phyloP scores from a whole-genome alignment of 176 grass and related monocot genomes.

The Luzula sylvatica region DNA sequence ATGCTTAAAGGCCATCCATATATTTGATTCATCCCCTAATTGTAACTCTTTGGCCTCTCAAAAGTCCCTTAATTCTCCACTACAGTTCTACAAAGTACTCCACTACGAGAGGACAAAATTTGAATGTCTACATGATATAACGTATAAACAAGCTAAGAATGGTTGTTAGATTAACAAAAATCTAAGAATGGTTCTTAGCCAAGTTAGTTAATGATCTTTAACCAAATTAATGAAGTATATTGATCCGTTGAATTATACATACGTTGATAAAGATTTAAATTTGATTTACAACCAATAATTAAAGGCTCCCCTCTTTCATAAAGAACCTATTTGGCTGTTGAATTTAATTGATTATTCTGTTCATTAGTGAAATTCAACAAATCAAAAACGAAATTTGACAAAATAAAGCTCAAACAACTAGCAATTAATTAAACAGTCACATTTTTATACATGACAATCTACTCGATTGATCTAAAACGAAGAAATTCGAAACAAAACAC shows the following conservation, averaged over 20 bases:
- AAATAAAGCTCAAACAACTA: background rate
- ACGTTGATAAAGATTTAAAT: too few species aligned
- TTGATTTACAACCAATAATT: too few species aligned
- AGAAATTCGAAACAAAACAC: background rate
- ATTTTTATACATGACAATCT: conserved; percentile 4
- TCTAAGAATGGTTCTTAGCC: too few species aligned
- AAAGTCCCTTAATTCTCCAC: conserved; percentile 16
- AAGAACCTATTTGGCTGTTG: background rate
- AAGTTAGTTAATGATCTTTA: too few species aligned
- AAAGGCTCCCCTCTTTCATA: background rate
- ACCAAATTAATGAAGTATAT: too few species aligned
- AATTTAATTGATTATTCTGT: background rate
- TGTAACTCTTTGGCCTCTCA: conserved; percentile 1
- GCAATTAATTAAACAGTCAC: conserved; percentile 7
- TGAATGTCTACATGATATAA: too few species aligned
- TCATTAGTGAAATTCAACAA: background rate
- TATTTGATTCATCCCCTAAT: background rate
- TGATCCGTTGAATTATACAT: too few species aligned
- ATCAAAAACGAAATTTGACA: background rate
- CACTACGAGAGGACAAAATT: background rate
- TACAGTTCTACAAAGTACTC: background rate
- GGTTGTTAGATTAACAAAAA: background rate
- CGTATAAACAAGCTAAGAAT: conserved; percentile 6
- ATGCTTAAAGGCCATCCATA: conserved; percentile 25
- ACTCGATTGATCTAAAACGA: background rate